phyloP scores from a whole-genome alignment of 2,329 filamentous ascomycete species.

The Zymoseptoria crescenta region DNA sequence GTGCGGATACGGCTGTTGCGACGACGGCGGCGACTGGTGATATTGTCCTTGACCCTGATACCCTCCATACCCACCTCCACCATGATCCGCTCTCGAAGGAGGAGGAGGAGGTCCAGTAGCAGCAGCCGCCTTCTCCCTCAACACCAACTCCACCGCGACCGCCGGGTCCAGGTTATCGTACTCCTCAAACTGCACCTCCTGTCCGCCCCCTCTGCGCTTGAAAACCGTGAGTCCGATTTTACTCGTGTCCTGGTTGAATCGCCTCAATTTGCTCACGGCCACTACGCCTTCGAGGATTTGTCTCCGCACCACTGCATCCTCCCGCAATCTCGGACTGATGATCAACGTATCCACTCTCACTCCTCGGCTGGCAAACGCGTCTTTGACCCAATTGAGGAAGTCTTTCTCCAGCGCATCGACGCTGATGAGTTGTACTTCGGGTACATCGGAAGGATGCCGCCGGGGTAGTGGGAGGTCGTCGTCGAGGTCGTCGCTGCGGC shows the following conservation, averaged over 20 bases:
- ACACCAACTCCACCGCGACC: conserved; percentile 72
- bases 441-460: conserved; percentile 65
- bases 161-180: conserved; percentile 74
- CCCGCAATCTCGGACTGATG: conserved; percentile 66
- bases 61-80: background rate
- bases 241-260: conserved; percentile 57
- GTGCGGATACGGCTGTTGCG: conserved; percentile 24
- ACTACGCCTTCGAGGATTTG: conserved; percentile 85
- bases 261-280: conserved; percentile 70
- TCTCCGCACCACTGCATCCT: conserved; percentile 70
- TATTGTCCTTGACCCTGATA: conserved; percentile 24
- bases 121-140: conserved; percentile 55
- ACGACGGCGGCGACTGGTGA: conserved; percentile 9
- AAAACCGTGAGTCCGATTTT: conserved; percentile 81
- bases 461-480: conserved; percentile 63
- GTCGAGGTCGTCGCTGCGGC: conserved; percentile 49
- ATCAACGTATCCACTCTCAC: conserved; percentile 73
- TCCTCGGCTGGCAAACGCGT: conserved; percentile 61
- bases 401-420: conserved; percentile 69
- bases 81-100: background rate
- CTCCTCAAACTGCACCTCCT: conserved; percentile 75
- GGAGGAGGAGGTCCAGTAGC: conserved; percentile 26
- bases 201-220: conserved; percentile 64
- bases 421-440: conserved; percentile 82
- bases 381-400: conserved; percentile 77